These are phyloP conservation scores for Talaromyces sp. DNA, from an alignment of 2,329 filamentous ascomycete species.

Conservation along the genomic window DNA sequence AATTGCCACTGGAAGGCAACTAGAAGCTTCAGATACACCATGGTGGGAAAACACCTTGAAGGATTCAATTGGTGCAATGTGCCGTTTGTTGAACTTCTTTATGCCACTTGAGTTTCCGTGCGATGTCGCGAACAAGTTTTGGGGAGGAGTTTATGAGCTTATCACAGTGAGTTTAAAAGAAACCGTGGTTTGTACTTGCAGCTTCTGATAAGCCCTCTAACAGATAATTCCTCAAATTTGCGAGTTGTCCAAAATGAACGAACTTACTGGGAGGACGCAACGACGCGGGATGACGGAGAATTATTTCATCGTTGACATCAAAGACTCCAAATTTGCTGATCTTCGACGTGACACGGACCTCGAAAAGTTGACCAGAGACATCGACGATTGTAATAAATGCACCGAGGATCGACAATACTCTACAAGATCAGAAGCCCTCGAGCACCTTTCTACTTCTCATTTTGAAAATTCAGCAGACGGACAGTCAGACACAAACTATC, in stretches of 20 bases:
- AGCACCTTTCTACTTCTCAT: background rate
- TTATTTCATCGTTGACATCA: background rate
- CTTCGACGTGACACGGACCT: background rate
- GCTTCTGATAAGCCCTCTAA: background rate
- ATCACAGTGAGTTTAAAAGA: slow-evolving; percentile 1
- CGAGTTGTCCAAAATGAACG: background rate
- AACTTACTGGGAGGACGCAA: background rate
- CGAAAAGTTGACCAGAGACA: background rate
- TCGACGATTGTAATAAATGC: background rate
- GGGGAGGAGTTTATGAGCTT: slow-evolving; percentile 2
- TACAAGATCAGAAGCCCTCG: background rate
- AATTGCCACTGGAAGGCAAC: background rate
- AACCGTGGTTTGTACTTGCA: too few species aligned
- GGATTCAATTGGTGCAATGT: background rate
- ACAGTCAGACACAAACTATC: background rate
- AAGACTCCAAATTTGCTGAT: background rate
- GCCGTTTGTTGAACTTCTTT: slow-evolving; percentile 1
- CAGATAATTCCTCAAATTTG: background rate
- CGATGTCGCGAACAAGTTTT: background rate
- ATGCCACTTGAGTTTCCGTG: background rate
- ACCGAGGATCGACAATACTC: background rate
- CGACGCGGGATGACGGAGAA: background rate
- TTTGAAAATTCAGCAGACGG: background rate
- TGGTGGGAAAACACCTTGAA: background rate
- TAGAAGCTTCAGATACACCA: background rate